Percentiles rank a stretch among this genome's conserved stretches.
Evolutionary conservation across 768 basidiomycete genomes (phyloP).

Genomic region (Russula olivacea): DNA sequence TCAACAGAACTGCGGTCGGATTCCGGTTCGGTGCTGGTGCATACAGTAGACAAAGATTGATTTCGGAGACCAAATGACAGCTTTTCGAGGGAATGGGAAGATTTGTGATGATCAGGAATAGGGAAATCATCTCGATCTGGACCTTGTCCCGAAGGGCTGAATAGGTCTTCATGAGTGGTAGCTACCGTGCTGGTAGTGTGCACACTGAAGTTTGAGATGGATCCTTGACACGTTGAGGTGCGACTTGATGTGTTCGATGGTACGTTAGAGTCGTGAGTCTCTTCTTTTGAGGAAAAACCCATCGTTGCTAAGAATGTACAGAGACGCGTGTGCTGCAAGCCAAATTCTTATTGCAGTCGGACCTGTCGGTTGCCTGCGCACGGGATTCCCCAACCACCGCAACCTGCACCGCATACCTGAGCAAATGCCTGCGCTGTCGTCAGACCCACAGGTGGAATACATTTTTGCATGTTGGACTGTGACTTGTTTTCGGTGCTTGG

Average conservation of each 20-base stretch:
- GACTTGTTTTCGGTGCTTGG: no score
- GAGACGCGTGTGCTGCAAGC: not conserved
- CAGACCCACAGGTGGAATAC: no score
- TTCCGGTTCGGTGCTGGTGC: constrained; percentile 37
- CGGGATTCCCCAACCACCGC: no score
- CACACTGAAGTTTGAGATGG: not conserved
- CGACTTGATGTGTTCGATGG: not conserved
- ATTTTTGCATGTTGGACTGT: no score
- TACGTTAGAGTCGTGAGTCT: not conserved
- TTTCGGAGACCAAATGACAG: constrained; percentile 19
- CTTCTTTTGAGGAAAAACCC: not conserved
- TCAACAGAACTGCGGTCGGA: constrained; percentile 22
- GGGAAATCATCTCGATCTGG: not conserved
- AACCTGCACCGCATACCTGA: no score
- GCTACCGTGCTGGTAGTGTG: not conserved
- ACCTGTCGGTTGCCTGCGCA: no score
- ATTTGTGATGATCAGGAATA: constrained; percentile 27
- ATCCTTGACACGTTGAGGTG: not conserved
- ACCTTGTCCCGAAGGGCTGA: not conserved
- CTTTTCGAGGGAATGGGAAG: constrained; percentile 30
- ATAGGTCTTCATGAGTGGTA: not conserved
- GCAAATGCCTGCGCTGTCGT: no score
- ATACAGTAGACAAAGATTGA: constrained; percentile 30
- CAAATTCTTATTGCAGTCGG: no score
- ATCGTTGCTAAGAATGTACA: not conserved